Conservation (phyloP, 1,139 yeast species). For the Taphrina deformans region DNA sequence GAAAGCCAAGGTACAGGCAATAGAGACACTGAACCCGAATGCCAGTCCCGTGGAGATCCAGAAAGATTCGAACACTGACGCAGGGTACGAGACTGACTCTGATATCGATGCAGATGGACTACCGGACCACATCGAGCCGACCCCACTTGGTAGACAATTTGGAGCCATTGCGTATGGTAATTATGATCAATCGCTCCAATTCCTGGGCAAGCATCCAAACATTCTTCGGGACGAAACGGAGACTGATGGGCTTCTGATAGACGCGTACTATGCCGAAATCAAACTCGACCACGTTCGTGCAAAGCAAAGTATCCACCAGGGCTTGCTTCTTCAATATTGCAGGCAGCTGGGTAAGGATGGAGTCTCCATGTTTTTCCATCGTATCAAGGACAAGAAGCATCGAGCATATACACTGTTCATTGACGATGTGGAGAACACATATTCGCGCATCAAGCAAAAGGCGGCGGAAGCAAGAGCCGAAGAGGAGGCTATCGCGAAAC, state of each 20-base stretch:
- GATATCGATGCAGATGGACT: conserved; percentile 34
- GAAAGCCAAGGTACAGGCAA: conserved; percentile 32
- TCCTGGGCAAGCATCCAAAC: conserved; percentile 59
- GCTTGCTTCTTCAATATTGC: conserved; percentile 75
- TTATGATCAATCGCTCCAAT: conserved; percentile 54
- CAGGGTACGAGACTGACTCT: conserved; percentile 28
- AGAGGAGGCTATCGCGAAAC: conserved; percentile 46
- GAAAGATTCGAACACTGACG: conserved; percentile 35
- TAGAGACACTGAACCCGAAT: conserved; percentile 48
- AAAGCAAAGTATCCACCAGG: conserved; percentile 70
- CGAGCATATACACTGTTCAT: conserved; percentile 68
- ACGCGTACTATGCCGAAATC: conserved; percentile 81
- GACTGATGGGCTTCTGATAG: conserved; percentile 90
- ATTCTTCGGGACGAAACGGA: conserved; percentile 73
- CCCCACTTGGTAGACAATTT: conserved; percentile 67
- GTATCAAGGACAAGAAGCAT: conserved; percentile 54
- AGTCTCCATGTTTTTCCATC: conserved; percentile 61
- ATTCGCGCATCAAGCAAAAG: conserved; percentile 68
- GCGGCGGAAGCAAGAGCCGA: conserved; percentile 64
- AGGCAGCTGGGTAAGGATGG: conserved; percentile 62
- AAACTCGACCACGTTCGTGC: conserved; percentile 57
- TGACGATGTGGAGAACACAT: conserved; percentile 71
- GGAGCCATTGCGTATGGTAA: conserved; percentile 58
- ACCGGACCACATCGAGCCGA: conserved; percentile 53
- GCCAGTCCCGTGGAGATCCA: conserved; percentile 37